A percentile compares a stretch with the other conserved stretches of the same genome.
These are phyloP conservation scores for Dianthus caryophyllus DNA, from an alignment of 148 eudicot genomes.

Conservation along the genomic window DNA sequence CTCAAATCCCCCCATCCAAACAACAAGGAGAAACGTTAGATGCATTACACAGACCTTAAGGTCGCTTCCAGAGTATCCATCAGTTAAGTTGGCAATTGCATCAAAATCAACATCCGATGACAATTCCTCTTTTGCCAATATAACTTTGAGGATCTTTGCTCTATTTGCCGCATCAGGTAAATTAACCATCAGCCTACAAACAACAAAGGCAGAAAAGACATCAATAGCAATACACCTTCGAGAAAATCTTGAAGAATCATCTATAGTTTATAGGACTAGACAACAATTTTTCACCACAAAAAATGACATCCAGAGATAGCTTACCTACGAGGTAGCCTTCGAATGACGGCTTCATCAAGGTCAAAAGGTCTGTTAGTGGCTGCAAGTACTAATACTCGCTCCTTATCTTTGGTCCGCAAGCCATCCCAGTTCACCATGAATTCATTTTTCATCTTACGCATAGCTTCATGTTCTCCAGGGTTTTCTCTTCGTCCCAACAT, in stretches of 20 bases:
- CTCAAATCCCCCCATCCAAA: not conserved
- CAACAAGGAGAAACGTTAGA: constrained; percentile 6
- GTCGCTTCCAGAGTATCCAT: constrained; percentile 98
- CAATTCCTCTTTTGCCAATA: constrained; percentile 87
- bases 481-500: constrained; percentile 93
- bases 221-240: not conserved
- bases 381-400: constrained; percentile 89
- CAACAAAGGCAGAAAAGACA: not conserved
- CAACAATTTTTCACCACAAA: not conserved
- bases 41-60: constrained; percentile 55
- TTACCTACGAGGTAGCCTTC: constrained; percentile 92
- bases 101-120: constrained; percentile 74
- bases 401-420: constrained; percentile 84
- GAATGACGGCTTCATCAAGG: constrained; percentile 95
- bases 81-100: constrained; percentile 83
- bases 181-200: constrained; percentile 85
- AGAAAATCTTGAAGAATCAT: not conserved
- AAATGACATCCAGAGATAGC: not conserved
- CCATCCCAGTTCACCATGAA: constrained; percentile 99
- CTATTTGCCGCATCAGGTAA: constrained; percentile 93
- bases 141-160: constrained; percentile 81
- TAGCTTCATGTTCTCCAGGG: constrained; percentile 95
- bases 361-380: constrained; percentile 98
- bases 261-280: not conserved
- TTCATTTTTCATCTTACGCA: constrained; percentile 98